These are phyloP conservation scores for Epichloe gansuensis DNA, from an alignment of 2,329 filamentous ascomycete genomes.

Conservation along the genomic window DNA sequence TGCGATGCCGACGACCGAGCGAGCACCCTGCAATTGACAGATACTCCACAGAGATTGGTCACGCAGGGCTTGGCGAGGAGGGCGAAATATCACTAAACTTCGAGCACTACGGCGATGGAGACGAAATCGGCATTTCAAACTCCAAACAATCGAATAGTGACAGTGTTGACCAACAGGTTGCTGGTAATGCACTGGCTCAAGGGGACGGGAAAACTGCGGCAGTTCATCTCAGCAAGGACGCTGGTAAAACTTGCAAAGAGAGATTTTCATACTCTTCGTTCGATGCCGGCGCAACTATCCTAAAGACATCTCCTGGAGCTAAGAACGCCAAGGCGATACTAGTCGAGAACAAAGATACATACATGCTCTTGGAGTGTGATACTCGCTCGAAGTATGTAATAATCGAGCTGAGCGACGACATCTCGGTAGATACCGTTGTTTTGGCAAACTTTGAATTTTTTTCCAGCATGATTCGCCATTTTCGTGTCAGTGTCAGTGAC, in stretches of 20 bases:
- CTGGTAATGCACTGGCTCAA: conserved; percentile 26
- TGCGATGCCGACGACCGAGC: conserved; percentile 49
- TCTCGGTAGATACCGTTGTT: conserved; percentile 88
- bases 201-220: conserved; percentile 38
- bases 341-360: conserved; percentile 95
- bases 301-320: conserved; percentile 77
- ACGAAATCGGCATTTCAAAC: conserved; percentile 4
- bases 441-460: conserved; percentile 98
- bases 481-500: conserved; percentile 85
- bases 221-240: conserved; percentile 69
- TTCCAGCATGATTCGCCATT: conserved; percentile 87
- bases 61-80: conserved; percentile 76
- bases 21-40: conserved; percentile 32
- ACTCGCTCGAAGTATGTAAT: conserved; percentile 85
- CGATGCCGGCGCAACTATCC: conserved; percentile 83
- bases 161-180: conserved; percentile 14
- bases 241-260: conserved; percentile 94
- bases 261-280: conserved; percentile 96
- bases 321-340: conserved; percentile 82
- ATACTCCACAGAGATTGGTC: conserved; percentile 48
- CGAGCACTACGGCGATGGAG: conserved; percentile 21
- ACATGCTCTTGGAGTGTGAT: conserved; percentile 89
- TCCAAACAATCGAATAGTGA: conserved; percentile 9
- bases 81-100: conserved; percentile 60
- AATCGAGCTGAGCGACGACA: conserved; percentile 78